phyloP scores from a whole-genome alignment of 2,329 filamentous ascomycete species.

The Hortaea sp. region DNA sequence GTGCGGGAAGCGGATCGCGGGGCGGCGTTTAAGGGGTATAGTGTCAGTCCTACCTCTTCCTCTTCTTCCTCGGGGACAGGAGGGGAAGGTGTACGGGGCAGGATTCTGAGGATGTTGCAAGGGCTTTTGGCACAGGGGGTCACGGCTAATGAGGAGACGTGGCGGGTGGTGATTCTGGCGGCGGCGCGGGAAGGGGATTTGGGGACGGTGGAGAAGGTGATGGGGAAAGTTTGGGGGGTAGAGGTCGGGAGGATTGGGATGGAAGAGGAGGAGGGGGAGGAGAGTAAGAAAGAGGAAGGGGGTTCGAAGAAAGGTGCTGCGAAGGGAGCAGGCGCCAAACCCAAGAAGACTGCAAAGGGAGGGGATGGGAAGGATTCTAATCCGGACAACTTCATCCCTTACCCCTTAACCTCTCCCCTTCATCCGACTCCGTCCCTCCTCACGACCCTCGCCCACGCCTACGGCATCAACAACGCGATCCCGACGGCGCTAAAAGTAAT shows the following conservation, averaged over 20 bases:
- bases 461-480: constrained; percentile 57
- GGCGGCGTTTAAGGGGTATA: constrained; percentile 14
- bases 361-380: too few relatives aligned
- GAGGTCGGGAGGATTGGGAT: constrained; percentile 34
- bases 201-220: constrained; percentile 34
- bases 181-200: constrained; percentile 44
- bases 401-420: constrained; percentile 36
- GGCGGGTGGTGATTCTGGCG: constrained; percentile 43
- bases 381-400: too few relatives aligned
- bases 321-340: constrained; percentile 18
- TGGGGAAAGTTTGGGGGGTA: constrained; percentile 46
- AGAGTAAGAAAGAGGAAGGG: background rate
- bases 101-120: constrained; percentile 32
- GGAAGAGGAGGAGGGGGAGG: constrained; percentile 19
- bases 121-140: constrained; percentile 38
- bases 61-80: constrained; percentile 3
- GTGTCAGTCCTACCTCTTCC: constrained; percentile 3
- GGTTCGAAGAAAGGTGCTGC: constrained; percentile 29
- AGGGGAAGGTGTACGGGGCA: constrained; percentile 19
- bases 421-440: constrained; percentile 51
- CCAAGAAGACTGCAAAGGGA: too few relatives aligned
- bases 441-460: constrained; percentile 56
- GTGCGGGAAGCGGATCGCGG: constrained; percentile 1
- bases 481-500: constrained; percentile 49
- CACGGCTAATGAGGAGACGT: constrained; percentile 42